Percentiles rank a stretch among this genome's conserved stretches.
These are phyloP conservation scores for Neckera pumila DNA, from an alignment of 225 moss, liverwort and hornwort species.

Conservation along the genomic window DNA sequence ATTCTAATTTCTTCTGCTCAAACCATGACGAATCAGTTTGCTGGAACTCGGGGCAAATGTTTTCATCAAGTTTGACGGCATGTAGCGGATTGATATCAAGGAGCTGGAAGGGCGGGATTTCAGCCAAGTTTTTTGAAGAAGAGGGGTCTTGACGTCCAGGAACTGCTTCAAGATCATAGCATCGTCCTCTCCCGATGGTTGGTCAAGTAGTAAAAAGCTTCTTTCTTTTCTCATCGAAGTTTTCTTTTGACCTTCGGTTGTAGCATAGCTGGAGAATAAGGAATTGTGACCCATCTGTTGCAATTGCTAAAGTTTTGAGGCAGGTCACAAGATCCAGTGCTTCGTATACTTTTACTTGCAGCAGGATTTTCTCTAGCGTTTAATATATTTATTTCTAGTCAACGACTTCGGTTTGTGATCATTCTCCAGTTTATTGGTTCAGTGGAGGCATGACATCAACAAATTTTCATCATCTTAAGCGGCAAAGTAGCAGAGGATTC, in stretches of 20 bases:
- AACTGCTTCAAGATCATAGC: too few relatives aligned
- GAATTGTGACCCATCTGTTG: too few relatives aligned
- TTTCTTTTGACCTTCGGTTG: too few relatives aligned
- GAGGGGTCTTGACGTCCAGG: not conserved
- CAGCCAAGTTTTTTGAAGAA: not conserved
- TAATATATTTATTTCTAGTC: not conserved
- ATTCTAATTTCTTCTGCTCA: not conserved
- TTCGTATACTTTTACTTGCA: not conserved
- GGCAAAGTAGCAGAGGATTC: not conserved
- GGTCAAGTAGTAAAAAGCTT: too few relatives aligned
- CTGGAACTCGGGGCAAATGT: not conserved
- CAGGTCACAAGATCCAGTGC: not conserved
- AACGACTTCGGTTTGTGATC: not conserved
- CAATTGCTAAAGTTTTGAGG: not conserved
- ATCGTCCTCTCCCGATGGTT: too few relatives aligned
- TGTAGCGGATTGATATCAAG: conserved; percentile 8
- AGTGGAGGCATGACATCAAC: not conserved
- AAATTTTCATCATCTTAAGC: not conserved
- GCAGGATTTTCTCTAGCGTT: not conserved
- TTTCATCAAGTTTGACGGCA: conserved; percentile 4
- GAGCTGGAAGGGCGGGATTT: not conserved
- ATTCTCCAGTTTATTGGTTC: not conserved
- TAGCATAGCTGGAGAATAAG: too few relatives aligned
- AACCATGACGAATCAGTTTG: not conserved
- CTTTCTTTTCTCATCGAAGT: too few relatives aligned